Base-by-base conservation (phyloP, 2,329 filamentous ascomycete species). In the Scedosporium apiospermum region DNA sequence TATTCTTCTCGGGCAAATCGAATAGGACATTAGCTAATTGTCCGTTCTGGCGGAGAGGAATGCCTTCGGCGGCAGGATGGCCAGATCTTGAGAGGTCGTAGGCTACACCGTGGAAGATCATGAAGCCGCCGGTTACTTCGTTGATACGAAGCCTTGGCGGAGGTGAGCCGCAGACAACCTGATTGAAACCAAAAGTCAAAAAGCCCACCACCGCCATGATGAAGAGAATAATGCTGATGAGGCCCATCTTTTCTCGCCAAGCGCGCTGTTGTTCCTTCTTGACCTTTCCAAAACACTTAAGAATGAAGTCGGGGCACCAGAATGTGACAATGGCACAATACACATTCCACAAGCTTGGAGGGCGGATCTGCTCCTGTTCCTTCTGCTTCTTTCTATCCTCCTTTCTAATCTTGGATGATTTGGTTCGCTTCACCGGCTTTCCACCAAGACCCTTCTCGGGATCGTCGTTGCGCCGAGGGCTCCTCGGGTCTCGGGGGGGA, bases 221-320 rank as follows among this genome's bases (percentile, higher is more conserved):
- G 64, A 88, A 72, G 38, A 96, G 72, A 72, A 99, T 99, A 71
- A 99, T 87, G 76, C 93, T 96, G 77, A 97, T 90, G 64, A 99
- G 78, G 2, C 95, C 95, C 81, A 99, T 96, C 82, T 99, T 99
- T 73, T 99, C 95, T 67, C 95, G 86, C 95, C 95, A 99, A 2
- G 95, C 95, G 70, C 91, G 85, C 71, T 92, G 89, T 74, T 98
- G 91, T 16, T 88, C 91, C 74, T 90, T 95, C 57, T 90, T 83
- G 6, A 87, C 86, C 80, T 90, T 96, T 46, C 93, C 92, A 70
- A 92, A 95, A 75, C 91, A 96, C 67, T 83, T 85, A 62, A 99
- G 79, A 30, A 97, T 76, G 65, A 93, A 89, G 71, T 92, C 88
- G 0, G 95, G 95, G 63, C 86, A 89, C 93, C 95, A 98, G 71